Base-by-base conservation (phyloP, 2,329 filamentous ascomycete species). In the Aspergillus brasiliensis region DNA sequence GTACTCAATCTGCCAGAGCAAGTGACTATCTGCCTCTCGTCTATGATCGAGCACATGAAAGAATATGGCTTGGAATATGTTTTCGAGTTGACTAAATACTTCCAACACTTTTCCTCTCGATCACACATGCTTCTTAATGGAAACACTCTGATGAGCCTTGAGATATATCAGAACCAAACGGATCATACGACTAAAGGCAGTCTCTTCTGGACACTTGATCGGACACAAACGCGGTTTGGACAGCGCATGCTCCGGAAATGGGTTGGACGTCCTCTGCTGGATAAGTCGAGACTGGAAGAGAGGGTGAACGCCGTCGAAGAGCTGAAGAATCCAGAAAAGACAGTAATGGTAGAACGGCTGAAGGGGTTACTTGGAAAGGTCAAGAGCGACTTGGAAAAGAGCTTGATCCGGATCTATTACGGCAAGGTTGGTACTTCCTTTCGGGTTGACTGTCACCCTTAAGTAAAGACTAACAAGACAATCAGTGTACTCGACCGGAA, bases 101-200 rank as follows among this genome's bases (percentile, higher is more conserved):
- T 99, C 71, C 90, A 97, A 67, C 92, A 92, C 2, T 99, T 99
- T 78, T 97, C 91, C 67, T 91, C 93, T 7, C 84, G 93, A 38
- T 93, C 94, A 13, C 93, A 98, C 71, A 98, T 99, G 95, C 82
- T 98, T 3, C 81, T 99, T 61, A 97, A 96, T 71, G 95, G 94
- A 47, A 99, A 97, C 57, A 97, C 94, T 0, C 80, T 99, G 38
- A 94, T 92, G 51, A 97, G 92, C 69, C 83, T 99, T 11, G 95
- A 99, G 73, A 92, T 99, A 2, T 99, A 97, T 72, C 90, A 93
- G 62, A 99, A 99, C 66, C 88, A 92, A 69, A 98, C 94, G 0
- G 93, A 98, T 71, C 86, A 93, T 69, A 85, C 86, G 0, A 86
- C 90, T 60, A 93, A 90, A 69, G 95, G 95, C 3, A 97, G 93